Evolutionary conservation across 2,329 filamentous ascomycete species (phyloP).

Genomic region (Botrytis medusae): DNA sequence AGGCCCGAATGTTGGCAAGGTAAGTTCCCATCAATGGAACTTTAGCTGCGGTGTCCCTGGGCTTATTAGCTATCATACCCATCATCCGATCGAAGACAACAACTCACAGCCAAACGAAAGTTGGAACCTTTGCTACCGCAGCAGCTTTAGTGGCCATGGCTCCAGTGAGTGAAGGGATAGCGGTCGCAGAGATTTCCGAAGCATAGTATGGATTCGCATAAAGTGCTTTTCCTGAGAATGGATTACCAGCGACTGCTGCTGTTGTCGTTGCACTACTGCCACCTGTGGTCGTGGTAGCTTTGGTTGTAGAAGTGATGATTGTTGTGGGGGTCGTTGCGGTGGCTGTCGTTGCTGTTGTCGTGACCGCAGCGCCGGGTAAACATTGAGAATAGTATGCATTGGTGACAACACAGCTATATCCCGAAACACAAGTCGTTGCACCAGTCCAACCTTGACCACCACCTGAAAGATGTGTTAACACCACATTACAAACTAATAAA

Average conservation of each 20-base stretch:
- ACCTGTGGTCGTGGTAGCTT: constrained; percentile 19
- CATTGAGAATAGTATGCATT: constrained; percentile 38
- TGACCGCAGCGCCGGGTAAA: constrained; percentile 30
- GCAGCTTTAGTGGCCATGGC: constrained; percentile 51
- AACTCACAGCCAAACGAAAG: constrained; percentile 53
- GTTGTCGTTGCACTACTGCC: constrained; percentile 29
- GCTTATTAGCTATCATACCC: constrained; percentile 2
- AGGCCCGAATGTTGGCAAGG: constrained; percentile 47
- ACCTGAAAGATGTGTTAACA: constrained; percentile 26
- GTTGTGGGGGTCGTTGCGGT: constrained; percentile 22
- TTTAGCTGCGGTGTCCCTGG: constrained; percentile 48
- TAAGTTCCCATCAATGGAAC: constrained; percentile 50
- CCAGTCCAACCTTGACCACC: constrained; percentile 35
- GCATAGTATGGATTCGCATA: constrained; percentile 55
- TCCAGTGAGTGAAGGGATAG: constrained; percentile 61
- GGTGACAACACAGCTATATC: constrained; percentile 32
- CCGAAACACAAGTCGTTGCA: constrained; percentile 35
- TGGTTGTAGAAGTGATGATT: constrained; percentile 15
- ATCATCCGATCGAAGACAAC: constrained; percentile 6
- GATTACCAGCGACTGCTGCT: constrained; percentile 50
- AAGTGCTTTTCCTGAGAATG: constrained; percentile 50
- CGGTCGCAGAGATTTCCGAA: constrained; percentile 52
- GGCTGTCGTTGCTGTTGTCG: constrained; percentile 29
- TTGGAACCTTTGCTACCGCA: constrained; percentile 51
- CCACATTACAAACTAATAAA: background rate